phyloP scores from a whole-genome alignment of 2,329 filamentous ascomycete species.

The Pseudogymnoascus sp. region DNA sequence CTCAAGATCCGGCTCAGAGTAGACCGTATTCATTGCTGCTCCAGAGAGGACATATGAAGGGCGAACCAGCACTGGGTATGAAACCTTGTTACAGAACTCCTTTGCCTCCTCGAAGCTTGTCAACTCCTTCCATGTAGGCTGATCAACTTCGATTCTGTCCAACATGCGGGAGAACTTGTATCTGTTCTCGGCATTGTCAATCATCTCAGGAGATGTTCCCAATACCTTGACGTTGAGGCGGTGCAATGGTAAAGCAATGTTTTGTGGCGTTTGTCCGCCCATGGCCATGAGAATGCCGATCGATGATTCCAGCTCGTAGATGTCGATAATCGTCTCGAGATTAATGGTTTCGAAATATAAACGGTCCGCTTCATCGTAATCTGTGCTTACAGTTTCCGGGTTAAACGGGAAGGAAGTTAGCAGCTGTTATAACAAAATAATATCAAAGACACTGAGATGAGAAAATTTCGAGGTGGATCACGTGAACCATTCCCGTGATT shows the following conservation, averaged over 20 bases:
- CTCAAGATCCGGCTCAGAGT: constrained; percentile 87
- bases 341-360: constrained; percentile 97
- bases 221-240: constrained; percentile 86
- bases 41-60: constrained; percentile 96
- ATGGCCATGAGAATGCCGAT: constrained; percentile 87
- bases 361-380: constrained; percentile 89
- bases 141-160: constrained; percentile 88
- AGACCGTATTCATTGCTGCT: constrained; percentile 98
- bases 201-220: constrained; percentile 97
- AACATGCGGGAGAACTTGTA: constrained; percentile 99
- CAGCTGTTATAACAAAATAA: constrained; percentile 8
- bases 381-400: constrained; percentile 80
- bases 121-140: constrained; percentile 96
- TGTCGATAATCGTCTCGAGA: constrained; percentile 82
- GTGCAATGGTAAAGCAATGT: constrained; percentile 85
- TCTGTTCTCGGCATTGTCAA: constrained; percentile 91
- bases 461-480: neutral
- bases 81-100: constrained; percentile 78
- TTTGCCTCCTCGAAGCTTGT: constrained; percentile 89
- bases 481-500: neutral
- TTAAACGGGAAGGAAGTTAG: constrained; percentile 58
- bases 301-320: constrained; percentile 79
- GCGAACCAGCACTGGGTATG: constrained; percentile 88
- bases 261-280: constrained; percentile 97
- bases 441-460: constrained; percentile 2